These are phyloP conservation scores for Striga hermonthica DNA, from an alignment of 305 asterid species.

Conservation along the genomic window DNA sequence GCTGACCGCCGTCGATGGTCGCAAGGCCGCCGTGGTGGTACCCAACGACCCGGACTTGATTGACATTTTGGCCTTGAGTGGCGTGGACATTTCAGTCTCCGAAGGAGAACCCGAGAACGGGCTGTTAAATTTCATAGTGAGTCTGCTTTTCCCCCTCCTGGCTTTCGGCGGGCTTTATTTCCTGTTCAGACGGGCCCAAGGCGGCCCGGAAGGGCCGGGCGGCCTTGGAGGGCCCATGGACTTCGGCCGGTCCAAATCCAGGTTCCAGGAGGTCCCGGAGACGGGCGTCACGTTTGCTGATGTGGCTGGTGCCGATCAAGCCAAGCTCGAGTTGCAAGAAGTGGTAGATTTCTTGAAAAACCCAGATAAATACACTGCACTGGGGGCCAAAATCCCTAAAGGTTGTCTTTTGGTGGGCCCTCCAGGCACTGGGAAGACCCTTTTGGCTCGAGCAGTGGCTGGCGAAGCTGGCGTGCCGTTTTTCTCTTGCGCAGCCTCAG, in stretches of 20 bases:
- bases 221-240: conserved; percentile 63
- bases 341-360: conserved; percentile 63
- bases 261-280: conserved; percentile 61
- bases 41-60: conserved; percentile 92
- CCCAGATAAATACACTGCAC: conserved; percentile 61
- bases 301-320: conserved; percentile 64
- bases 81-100: conserved; percentile 84
- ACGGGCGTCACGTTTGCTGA: conserved; percentile 58
- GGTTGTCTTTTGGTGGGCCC: conserved; percentile 64
- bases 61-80: conserved; percentile 87
- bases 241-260: conserved; percentile 57
- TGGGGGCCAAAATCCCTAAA: conserved; percentile 60
- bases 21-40: conserved; percentile 71
- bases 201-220: conserved; percentile 62
- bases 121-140: conserved; percentile 47
- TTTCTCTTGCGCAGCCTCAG: conserved; percentile 63
- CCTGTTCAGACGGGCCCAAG: conserved; percentile 52
- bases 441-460: conserved; percentile 59
- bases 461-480: conserved; percentile 70
- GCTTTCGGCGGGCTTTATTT: conserved; percentile 56
- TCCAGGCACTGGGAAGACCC: conserved; percentile 72
- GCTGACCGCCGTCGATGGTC: conserved; percentile 86
- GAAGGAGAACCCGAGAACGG: conserved; percentile 91
- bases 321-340: conserved; percentile 54
- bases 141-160: conserved; percentile 44